These are phyloP conservation scores for Pyricularia pennisetigena DNA, from an alignment of 2,329 filamentous ascomycete genomes.

Conservation along the genomic window DNA sequence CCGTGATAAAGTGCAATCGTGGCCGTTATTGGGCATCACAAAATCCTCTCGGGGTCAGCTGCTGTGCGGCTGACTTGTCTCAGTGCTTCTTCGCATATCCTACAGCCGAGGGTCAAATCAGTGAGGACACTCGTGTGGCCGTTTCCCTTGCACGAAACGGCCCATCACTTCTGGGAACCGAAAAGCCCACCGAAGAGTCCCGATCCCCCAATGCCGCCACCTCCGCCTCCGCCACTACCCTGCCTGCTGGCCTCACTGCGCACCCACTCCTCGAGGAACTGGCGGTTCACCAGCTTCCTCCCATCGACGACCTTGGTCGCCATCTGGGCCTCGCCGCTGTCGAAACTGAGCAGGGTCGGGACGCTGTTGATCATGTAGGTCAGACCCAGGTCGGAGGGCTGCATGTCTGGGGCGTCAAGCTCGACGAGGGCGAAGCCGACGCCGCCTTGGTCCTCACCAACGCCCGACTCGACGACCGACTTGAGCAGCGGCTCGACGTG, in stretches of 20 bases:
- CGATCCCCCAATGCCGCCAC: constrained; percentile 15
- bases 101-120: background rate
- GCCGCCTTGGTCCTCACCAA: constrained; percentile 45
- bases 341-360: constrained; percentile 48
- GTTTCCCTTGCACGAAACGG: background rate
- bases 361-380: constrained; percentile 49
- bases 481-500: constrained; percentile 37
- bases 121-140: background rate
- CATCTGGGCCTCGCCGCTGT: constrained; percentile 40
- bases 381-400: constrained; percentile 35
- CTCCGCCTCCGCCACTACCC: constrained; percentile 31
- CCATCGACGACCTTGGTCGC: constrained; percentile 39
- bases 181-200: constrained; percentile 19
- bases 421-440: constrained; percentile 44
- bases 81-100: background rate
- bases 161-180: constrained; percentile 15
- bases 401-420: constrained; percentile 48
- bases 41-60: background rate
- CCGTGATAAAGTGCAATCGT: background rate
- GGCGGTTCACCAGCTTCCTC: constrained; percentile 34
- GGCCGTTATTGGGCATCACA: background rate
- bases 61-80: background rate
- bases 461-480: constrained; percentile 36
- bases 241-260: constrained; percentile 38
- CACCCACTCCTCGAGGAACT: constrained; percentile 45